phyloP scores from a whole-genome alignment of 371 early-diverging fungal genomes.

The Coemansia sp. region DNA sequence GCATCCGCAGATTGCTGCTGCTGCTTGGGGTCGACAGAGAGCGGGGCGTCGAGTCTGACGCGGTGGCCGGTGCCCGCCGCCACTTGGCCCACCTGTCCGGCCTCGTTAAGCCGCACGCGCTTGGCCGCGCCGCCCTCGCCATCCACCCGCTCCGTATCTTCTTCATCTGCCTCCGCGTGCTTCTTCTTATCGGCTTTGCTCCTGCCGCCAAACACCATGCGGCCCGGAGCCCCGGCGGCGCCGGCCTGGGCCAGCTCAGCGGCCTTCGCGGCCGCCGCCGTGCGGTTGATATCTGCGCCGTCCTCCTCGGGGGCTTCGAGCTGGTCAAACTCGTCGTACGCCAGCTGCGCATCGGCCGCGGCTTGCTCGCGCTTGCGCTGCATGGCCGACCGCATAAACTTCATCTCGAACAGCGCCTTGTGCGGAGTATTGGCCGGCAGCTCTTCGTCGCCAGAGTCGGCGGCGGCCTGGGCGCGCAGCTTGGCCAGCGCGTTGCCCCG shows the following conservation, averaged over 20 bases:
- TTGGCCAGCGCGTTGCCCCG: conserved; percentile 48
- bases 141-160: conserved; percentile 44
- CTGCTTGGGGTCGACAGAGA: conserved; percentile 51
- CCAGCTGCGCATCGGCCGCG: conserved; percentile 41
- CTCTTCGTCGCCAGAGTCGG: conserved; percentile 26
- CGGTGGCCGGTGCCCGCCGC: conserved; percentile 60
- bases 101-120: conserved; percentile 57
- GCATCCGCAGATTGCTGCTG: conserved; percentile 17
- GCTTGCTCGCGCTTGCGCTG: conserved; percentile 57
- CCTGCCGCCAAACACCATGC: conserved; percentile 43
- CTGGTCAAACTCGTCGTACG: conserved; percentile 36
- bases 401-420: conserved; percentile 91
- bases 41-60: conserved; percentile 58
- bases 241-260: not conserved
- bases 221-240: conserved; percentile 21
- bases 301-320: conserved; percentile 39
- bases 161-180: conserved; percentile 4
- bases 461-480: conserved; percentile 13
- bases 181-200: conserved; percentile 8
- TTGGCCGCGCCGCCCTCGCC: conserved; percentile 31
- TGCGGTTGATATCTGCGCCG: conserved; percentile 22
- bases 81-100: conserved; percentile 62
- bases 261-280: not conserved
- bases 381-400: conserved; percentile 91
- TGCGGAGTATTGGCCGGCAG: conserved; percentile 57